A percentile compares a stretch with the other conserved stretches of the same genome.
phyloP scores from a whole-genome alignment of 208 protist genomes.

The Trypanosoma rangeli region DNA sequence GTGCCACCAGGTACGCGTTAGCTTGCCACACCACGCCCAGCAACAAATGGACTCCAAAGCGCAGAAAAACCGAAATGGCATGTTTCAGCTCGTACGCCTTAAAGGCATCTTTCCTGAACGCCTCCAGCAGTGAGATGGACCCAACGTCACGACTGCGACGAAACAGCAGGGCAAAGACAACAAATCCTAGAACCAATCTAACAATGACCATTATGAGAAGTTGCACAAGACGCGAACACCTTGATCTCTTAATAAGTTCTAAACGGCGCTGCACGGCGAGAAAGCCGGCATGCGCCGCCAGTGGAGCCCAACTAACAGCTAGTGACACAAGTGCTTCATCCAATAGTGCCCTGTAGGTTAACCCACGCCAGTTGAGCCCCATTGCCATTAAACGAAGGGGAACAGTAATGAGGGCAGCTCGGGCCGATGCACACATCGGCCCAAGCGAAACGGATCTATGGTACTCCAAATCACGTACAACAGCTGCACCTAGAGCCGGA shows the following conservation, averaged over 20 bases:
- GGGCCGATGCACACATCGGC: slow-evolving; percentile 32
- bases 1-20: neutral
- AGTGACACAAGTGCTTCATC: slow-evolving; percentile 60
- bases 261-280: slow-evolving; percentile 41
- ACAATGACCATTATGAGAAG: slow-evolving; percentile 45
- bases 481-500: slow-evolving; percentile 27
- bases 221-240: slow-evolving; percentile 33
- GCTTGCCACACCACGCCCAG: slow-evolving; percentile 30
- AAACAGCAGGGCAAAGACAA: slow-evolving; percentile 68
- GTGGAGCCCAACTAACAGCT: slow-evolving; percentile 41
- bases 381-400: slow-evolving; percentile 71
- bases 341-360: slow-evolving; percentile 69
- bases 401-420: slow-evolving; percentile 38
- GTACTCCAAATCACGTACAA: slow-evolving; percentile 66
- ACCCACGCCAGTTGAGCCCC: slow-evolving; percentile 50
- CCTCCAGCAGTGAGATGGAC: slow-evolving; percentile 37
- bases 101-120: slow-evolving; percentile 51
- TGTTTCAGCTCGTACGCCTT: slow-evolving; percentile 62
- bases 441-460: slow-evolving; percentile 30
- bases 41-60: slow-evolving; percentile 39
- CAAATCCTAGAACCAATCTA: slow-evolving; percentile 55
- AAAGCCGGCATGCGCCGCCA: slow-evolving; percentile 36
- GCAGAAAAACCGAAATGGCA: slow-evolving; percentile 47
- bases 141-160: slow-evolving; percentile 56
- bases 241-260: slow-evolving; percentile 32